Evolutionary conservation across 805 yeast species (phyloP).

Genomic region (Maudiozyma bulderi): DNA sequence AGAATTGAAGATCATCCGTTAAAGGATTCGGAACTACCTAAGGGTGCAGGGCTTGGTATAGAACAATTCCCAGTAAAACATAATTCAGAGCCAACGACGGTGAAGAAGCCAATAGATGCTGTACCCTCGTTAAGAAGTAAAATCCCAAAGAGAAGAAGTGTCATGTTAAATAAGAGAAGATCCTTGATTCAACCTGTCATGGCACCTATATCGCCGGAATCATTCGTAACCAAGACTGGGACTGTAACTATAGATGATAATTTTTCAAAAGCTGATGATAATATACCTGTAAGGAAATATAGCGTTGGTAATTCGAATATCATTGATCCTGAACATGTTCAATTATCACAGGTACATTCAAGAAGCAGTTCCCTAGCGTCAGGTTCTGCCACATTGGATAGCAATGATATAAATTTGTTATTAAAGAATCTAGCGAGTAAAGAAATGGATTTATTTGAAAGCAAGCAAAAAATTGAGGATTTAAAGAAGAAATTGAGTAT

Average conservation of each 20-base stretch:
- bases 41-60: neutral
- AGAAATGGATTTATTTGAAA: constrained; percentile 58
- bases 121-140: neutral
- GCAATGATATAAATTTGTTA: constrained; percentile 41
- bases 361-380: constrained; percentile 9
- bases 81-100: neutral
- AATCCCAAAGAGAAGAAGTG: constrained; percentile 1
- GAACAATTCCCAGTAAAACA: neutral
- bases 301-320: neutral
- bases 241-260: neutral
- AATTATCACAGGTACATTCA: constrained; percentile 11
- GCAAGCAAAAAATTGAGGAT: constrained; percentile 45
- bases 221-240: neutral
- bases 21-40: neutral
- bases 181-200: constrained; percentile 24
- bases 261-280: neutral
- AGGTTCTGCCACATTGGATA: constrained; percentile 6
- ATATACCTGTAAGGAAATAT: neutral
- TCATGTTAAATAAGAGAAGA: constrained; percentile 13
- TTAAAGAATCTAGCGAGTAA: constrained; percentile 54
- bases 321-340: constrained; percentile 1
- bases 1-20: constrained; percentile 12
- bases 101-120: neutral
- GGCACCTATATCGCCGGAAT: constrained; percentile 10
- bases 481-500: constrained; percentile 37